phyloP scores from a whole-genome alignment of 225 moss, liverwort and hornwort species.

The Sphagnum tenellum region DNA sequence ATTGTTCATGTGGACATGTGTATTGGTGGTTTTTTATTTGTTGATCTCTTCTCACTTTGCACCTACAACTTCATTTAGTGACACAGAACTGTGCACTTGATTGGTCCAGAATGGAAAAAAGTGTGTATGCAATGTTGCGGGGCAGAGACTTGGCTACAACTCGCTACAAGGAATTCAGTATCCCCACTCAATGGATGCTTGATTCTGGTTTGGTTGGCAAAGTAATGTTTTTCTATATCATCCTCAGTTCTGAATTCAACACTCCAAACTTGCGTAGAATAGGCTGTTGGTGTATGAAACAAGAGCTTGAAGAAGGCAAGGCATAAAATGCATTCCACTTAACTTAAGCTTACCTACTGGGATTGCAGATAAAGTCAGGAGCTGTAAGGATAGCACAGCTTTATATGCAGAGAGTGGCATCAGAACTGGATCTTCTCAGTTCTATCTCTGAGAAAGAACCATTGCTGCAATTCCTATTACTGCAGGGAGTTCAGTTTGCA shows the following conservation, averaged over 20 bases:
- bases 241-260: neutral
- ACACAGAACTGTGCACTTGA: neutral
- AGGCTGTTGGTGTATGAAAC: neutral
- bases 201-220: slow-evolving; percentile 50
- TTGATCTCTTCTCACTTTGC: too few species aligned
- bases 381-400: slow-evolving; percentile 48
- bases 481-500: slow-evolving; percentile 65
- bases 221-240: slow-evolving; percentile 9
- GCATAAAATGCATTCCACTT: too few species aligned
- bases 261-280: neutral
- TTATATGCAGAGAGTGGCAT: slow-evolving; percentile 60
- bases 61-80: too few species aligned
- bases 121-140: slow-evolving; percentile 46
- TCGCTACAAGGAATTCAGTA: slow-evolving; percentile 42
- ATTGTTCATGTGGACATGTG: neutral
- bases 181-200: slow-evolving; percentile 49
- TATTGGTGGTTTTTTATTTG: neutral
- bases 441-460: slow-evolving; percentile 38
- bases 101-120: slow-evolving; percentile 41
- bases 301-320: too few species aligned
- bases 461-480: slow-evolving; percentile 43
- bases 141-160: slow-evolving; percentile 56
- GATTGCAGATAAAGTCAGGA: slow-evolving; percentile 39
- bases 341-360: too few species aligned
- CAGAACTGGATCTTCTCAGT: slow-evolving; percentile 40